A percentile compares a stretch with the other conserved stretches of the same genome.
phyloP scores from a whole-genome alignment of 495 filamentous ascomycete species.

The Cryomyces minteri region DNA sequence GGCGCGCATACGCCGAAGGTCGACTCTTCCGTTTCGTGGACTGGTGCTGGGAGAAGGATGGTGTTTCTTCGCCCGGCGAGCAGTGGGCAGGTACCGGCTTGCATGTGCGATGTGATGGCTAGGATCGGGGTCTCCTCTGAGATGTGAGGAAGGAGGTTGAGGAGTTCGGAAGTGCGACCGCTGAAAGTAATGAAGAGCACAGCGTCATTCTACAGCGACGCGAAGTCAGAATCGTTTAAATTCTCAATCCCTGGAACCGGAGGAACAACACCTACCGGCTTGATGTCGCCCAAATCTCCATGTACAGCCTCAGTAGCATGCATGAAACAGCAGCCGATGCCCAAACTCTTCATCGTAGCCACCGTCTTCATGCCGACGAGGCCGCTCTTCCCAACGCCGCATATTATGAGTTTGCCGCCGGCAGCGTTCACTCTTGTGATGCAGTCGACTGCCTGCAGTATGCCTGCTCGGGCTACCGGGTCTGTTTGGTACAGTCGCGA shows the following conservation, averaged over 20 bases:
- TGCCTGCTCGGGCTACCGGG: conserved; percentile 45
- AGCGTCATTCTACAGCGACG: conserved; percentile 39
- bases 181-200: conserved; percentile 80
- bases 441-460: conserved; percentile 52
- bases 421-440: conserved; percentile 38
- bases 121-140: conserved; percentile 46
- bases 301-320: conserved; percentile 88
- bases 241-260: not conserved
- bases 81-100: conserved; percentile 50
- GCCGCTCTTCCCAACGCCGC: conserved; percentile 87
- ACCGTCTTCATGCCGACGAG: conserved; percentile 85
- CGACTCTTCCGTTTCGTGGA: conserved; percentile 59
- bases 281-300: conserved; percentile 75
- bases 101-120: conserved; percentile 55
- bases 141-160: conserved; percentile 59
- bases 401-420: conserved; percentile 62
- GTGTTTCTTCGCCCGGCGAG: conserved; percentile 37
- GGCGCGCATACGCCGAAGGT: conserved; percentile 77
- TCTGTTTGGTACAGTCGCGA: conserved; percentile 63
- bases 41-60: conserved; percentile 70
- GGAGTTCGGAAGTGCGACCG: conserved; percentile 67
- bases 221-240: not conserved
- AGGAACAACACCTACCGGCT: conserved; percentile 26
- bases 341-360: conserved; percentile 84
- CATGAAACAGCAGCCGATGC: conserved; percentile 58